A percentile compares a stretch with the other conserved stretches of the same genome.
These are phyloP conservation scores for Kregervanrija pseudodelftensis DNA, from an alignment of 805 yeast species.

Conservation along the genomic window DNA sequence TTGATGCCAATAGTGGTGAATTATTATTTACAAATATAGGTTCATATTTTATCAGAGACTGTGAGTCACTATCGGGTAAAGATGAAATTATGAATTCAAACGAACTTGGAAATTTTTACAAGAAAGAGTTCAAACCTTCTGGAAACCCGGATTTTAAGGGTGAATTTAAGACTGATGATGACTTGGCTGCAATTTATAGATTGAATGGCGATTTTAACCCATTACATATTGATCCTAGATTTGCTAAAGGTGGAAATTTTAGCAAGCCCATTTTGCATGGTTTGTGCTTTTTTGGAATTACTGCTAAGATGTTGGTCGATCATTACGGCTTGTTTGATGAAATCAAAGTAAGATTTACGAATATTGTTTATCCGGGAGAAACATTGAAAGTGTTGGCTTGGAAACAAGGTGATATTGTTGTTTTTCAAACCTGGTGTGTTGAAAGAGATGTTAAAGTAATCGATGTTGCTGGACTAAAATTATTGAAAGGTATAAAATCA, in stretches of 20 bases:
- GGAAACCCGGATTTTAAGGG: constrained; percentile 60
- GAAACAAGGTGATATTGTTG: constrained; percentile 62
- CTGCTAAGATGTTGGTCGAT: constrained; percentile 69
- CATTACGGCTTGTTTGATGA: constrained; percentile 77
- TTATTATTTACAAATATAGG: constrained; percentile 73
- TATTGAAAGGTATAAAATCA: not conserved
- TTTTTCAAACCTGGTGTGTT: constrained; percentile 75
- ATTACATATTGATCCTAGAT: constrained; percentile 84
- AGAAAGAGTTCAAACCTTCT: constrained; percentile 42
- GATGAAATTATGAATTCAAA: constrained; percentile 39
- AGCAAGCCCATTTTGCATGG: constrained; percentile 89
- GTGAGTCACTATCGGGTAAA: constrained; percentile 50
- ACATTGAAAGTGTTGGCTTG: constrained; percentile 74
- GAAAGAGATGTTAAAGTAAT: constrained; percentile 76
- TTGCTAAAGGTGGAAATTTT: constrained; percentile 85
- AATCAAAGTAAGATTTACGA: constrained; percentile 84
- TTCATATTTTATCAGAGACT: constrained; percentile 76
- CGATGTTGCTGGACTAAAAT: constrained; percentile 78
- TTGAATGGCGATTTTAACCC: constrained; percentile 94
- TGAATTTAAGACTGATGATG: constrained; percentile 50
- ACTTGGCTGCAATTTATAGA: constrained; percentile 87
- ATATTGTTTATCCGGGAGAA: constrained; percentile 93
- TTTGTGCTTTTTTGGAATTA: constrained; percentile 77
- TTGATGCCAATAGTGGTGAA: constrained; percentile 63
- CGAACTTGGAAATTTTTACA: constrained; percentile 45